Evolutionary conservation across 148 eudicot species (phyloP).

Genomic region (Cornus suecica): DNA sequence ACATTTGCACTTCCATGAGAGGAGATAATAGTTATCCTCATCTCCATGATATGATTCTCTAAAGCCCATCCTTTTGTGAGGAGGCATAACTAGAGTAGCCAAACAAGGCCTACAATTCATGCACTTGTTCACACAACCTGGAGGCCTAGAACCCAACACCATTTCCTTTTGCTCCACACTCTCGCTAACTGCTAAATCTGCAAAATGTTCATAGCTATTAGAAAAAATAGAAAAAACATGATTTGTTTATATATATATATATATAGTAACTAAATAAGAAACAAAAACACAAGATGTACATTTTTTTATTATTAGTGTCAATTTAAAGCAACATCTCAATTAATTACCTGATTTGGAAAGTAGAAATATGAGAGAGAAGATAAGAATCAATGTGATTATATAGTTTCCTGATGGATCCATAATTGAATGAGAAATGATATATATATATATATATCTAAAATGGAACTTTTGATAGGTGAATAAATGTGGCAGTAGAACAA

Average conservation of each 20-base stretch:
- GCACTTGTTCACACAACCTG: conserved; percentile 54
- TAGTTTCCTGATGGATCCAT: conserved; percentile 33
- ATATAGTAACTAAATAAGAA: not conserved
- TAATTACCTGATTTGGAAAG: conserved; percentile 44
- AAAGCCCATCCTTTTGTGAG: conserved; percentile 2
- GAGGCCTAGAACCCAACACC: conserved; percentile 60
- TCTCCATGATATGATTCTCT: conserved; percentile 21
- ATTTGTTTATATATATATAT: not conserved
- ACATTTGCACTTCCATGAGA: conserved; percentile 60
- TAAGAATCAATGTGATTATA: conserved; percentile 22
- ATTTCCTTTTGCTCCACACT: conserved; percentile 23
- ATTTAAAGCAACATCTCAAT: not conserved
- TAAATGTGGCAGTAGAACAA: conserved; percentile 1
- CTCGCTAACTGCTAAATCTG: conserved; percentile 9
- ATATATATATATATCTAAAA: too few relatives aligned
- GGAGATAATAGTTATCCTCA: conserved; percentile 50
- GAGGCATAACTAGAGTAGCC: conserved; percentile 52
- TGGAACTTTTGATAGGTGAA: not conserved
- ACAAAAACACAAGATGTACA: not conserved
- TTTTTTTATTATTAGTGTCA: not conserved
- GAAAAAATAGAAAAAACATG: not conserved
- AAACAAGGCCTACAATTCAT: conserved; percentile 55
- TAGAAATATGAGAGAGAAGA: conserved; percentile 24
- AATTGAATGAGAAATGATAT: not conserved
- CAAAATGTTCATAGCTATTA: not conserved